Base-by-base conservation (phyloP, 2,329 filamentous ascomycete species). In the Dissoconium aciculare region DNA sequence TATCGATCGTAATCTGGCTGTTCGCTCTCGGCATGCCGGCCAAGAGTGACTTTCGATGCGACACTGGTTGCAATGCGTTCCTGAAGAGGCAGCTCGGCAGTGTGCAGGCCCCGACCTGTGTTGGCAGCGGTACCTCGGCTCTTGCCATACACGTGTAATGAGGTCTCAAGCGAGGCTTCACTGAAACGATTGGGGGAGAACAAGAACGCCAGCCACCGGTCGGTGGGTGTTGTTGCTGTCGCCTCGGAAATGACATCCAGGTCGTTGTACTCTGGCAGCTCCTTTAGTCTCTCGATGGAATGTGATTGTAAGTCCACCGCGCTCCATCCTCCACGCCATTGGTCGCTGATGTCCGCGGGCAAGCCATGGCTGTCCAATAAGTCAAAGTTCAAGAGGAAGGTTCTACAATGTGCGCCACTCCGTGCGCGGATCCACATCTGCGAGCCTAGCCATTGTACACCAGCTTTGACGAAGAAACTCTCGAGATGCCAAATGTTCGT, bases 171-270 rank as follows among this genome's bases (percentile, higher is more conserved):
- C 0, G 82, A 85, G 5, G 80, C 66, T 17, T 66, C 67, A 0
- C 80, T 78, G 50, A 91, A 95, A 32, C 78, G 73, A 11, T 82
- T 83, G 2, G 89, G 87, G 36, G 72, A 74, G 45, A 95, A 69
- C 35, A 98, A 72, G 41, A 79, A 78, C 15, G 78, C 66, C 5
- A 94, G 60, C 89, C 89, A 98, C 51, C 79, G 79, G 45, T 93
- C 82, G 63, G 53, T 50, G 2, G 47, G 42, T 10, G 37, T 40
- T 3, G 52, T 46, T 3, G 46, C 42, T n/a, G 37, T 36, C 16
- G 52, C 44, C 10, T 52, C 51, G 13, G 46, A 44, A 35, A 28
- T 26, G 23, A 32, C 11, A 24, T 44, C 37, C 12, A 49, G 28
- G 10, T 43, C 54, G 11, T 47, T 52, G 28, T 55, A 59, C 9